Percentiles rank a stretch among this genome's conserved stretches.
Conservation (phyloP, 768 basidiomycete species). For the Trichaptum fuscoviolaceum region DNA sequence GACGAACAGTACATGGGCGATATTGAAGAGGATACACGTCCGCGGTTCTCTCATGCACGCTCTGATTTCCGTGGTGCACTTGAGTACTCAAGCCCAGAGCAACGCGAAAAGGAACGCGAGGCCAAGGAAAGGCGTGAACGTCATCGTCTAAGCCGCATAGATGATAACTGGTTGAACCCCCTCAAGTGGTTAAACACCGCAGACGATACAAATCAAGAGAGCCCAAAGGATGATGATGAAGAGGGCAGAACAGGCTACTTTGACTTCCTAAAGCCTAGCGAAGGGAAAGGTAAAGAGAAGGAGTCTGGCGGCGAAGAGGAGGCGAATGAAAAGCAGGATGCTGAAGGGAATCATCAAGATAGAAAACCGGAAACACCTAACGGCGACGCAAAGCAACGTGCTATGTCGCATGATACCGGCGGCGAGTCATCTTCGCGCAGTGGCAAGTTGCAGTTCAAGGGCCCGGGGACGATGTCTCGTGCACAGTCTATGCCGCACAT, state of each 20-base stretch:
- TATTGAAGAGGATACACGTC: constrained; percentile 20
- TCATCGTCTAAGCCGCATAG: constrained; percentile 39
- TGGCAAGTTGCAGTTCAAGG: constrained; percentile 5
- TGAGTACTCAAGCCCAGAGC: constrained; percentile 36
- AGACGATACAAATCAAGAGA: constrained; percentile 26
- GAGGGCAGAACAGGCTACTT: constrained; percentile 31
- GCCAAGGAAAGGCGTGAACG: constrained; percentile 49
- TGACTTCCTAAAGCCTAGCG: constrained; percentile 17
- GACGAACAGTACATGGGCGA: constrained; percentile 14
- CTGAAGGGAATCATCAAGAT: constrained; percentile 9
- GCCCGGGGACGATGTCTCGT: constrained; percentile 12
- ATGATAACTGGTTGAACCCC: constrained; percentile 51
- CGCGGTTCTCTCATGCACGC: constrained; percentile 30
- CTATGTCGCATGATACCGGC: constrained; percentile 4
- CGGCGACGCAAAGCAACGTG: constrained; percentile 1
- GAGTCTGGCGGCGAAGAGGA: constrained; percentile 21
- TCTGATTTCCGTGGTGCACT: constrained; percentile 60
- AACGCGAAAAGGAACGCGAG: constrained; percentile 35
- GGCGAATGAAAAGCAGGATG: constrained; percentile 8
- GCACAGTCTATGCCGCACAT: constrained; percentile 27
- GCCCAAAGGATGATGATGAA: constrained; percentile 35
- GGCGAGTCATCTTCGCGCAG: constrained; percentile 9
- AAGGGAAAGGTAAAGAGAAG: constrained; percentile 18
- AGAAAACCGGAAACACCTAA: constrained; percentile 2
- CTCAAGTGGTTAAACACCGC: constrained; percentile 42